Evolutionary conservation across 1,284 basidiomycete species (phyloP), one percentile per base, ranked within the genome.

Genomic region (Peniophora sp.): DNA sequence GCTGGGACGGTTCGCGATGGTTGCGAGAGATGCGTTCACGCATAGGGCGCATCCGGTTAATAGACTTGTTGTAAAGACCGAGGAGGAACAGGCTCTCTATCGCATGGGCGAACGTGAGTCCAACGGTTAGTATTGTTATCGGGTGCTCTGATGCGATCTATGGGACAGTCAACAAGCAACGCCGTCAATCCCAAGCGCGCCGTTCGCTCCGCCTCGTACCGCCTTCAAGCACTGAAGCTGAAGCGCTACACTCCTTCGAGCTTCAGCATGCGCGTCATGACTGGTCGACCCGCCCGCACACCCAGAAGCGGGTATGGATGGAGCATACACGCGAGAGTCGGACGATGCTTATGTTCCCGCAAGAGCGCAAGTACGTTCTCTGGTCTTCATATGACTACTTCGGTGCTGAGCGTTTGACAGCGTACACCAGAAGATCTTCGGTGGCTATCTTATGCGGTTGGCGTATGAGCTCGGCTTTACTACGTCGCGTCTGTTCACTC

Each of bases 291-390:
- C 23, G 59, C 56, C 48, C 60, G 46, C 50, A 63, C 55, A 61
- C 61, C 18, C 60, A 58, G n/a, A 73, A 80, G 51, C 70, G 72
- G 17, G 78, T 84, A 1, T 83, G 78, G 75, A 83, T 87, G 77
- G 78, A 75, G 0, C 77, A 85, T 52, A 85, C 84, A 0, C 67
- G 68, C 47, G 61, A 83, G 12, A 82, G 85, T 62, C 83, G 81
- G 57, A 79, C 75, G n/a, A 74, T 84, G 72, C 68, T 90, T 48
- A 91, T 91, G 86, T 90, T 90, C 62, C 88, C 89, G 0, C 88
- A 91, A 68, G 87, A 90, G 62, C 75, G 88, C 60, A 92, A 92
- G 83, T 85, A 54, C 62, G 80, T 32, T 17, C 12, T 47, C 34
- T 41, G 20, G 12, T 34, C 20, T 3, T 10, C 2, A 41, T 18